Evolutionary conservation across 1,284 basidiomycete species (phyloP), one percentile per base, ranked within the genome.

Genomic region (Clitocybe nebularis): DNA sequence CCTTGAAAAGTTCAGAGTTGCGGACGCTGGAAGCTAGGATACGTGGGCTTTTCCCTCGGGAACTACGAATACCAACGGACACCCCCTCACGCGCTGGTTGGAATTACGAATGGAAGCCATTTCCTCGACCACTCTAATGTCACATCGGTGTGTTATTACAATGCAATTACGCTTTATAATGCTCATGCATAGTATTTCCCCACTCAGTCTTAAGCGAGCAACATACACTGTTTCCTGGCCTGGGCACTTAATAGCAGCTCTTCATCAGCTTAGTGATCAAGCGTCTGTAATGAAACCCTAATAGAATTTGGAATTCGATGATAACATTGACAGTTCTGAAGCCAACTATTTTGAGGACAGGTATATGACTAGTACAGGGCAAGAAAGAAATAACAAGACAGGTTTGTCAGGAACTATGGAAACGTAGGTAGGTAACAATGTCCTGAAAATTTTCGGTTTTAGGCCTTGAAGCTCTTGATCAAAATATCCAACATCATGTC

Each of bases 21-120:
- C 79, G 77, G 58, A 84, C 79, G 10, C 63, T 85, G 49, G 89
- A 91, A 61, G 79, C 84, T 9, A 75, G 90, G 54, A 75, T 89
- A 53, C 81, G 84, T 43, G 91, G 91, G 0, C 61, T 94, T 29
- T 87, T 94, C 63, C 92, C 92, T 45, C 76, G 88, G 44, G 89
- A 92, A 60, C 60, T 91, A 59, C 76, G 77, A 40, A 69, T 85
- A 47, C 88, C 89, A 25, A 77, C 84, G 3, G 88, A 91, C 52
- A 91, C 88, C 5, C 86, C 89, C 1, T 71, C 85, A 11, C 75
- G 72, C 44, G 68, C 68, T 26, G 89, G 89, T 1, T 91, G 88
- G 89, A 79, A 80, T 39, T 83, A 89, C 54, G 77, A 85, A n/a
- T 90, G 80, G 74, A 84, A 74, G 43, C 74, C 82, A 25, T 72